phyloP scores from a whole-genome alignment of 2,329 filamentous ascomycete genomes.

The Monosporascus sp. region DNA sequence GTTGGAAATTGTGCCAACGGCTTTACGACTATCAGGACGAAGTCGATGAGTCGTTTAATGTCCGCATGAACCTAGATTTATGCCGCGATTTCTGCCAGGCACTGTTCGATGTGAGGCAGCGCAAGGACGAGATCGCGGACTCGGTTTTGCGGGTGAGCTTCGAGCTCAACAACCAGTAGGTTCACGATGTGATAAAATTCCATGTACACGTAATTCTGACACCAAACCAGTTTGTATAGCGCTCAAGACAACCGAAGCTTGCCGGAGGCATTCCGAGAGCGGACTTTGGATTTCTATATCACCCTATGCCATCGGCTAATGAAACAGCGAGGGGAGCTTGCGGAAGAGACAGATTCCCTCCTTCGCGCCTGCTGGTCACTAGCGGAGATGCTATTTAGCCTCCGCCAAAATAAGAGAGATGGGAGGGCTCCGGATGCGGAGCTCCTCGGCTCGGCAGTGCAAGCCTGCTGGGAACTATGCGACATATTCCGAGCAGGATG shows the following conservation, averaged over 20 bases:
- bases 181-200: constrained; percentile 1
- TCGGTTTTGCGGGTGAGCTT: constrained; percentile 89
- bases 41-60: constrained; percentile 57
- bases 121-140: constrained; percentile 73
- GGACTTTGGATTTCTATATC: constrained; percentile 90
- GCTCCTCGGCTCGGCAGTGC: constrained; percentile 77
- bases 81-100: constrained; percentile 91
- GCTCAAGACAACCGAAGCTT: constrained; percentile 74
- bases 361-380: constrained; percentile 84
- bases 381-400: constrained; percentile 87
- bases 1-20: constrained; percentile 87
- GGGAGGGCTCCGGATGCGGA: constrained; percentile 73
- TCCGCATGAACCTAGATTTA: constrained; percentile 72
- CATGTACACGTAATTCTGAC: constrained; percentile 1
- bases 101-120: constrained; percentile 77
- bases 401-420: constrained; percentile 76
- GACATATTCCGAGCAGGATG: constrained; percentile 90
- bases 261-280: constrained; percentile 80
- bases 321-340: constrained; percentile 78
- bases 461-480: constrained; percentile 91
- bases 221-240: constrained; percentile 64
- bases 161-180: constrained; percentile 85
- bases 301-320: constrained; percentile 92
- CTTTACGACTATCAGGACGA: constrained; percentile 79
- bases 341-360: constrained; percentile 77